Evolutionary conservation across 352 stramenopile genomes (phyloP), one percentile per base, ranked within the genome.

Genomic region (Globisporangium emineosum): DNA sequence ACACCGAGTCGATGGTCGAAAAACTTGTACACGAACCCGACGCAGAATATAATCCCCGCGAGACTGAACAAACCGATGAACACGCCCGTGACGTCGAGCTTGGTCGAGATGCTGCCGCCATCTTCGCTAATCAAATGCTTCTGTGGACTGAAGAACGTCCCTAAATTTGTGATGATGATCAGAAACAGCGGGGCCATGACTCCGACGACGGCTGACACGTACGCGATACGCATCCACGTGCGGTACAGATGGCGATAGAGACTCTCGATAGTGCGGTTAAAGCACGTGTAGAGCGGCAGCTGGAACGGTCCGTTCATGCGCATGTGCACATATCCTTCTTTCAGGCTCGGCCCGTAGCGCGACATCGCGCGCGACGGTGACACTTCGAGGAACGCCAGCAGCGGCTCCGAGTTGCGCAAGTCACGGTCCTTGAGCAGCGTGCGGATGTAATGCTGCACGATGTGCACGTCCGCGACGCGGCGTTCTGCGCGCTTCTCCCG

Each of bases 261-360:
- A 6, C 76, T 72, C 65, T 95, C 87, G 61, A 95, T 90, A 17
- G 81, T 91, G 52, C 78, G 85, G 64, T 90, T 93, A 40, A 93
- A 90, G 66, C 86, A 95, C 49, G 81, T 86, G 68, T 95, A 92
- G 12, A 95, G 72, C 57, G 87, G 87, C 49, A 95, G 59, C 60
- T 95, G 87, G 64, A 94, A 92, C 50, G 87, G 77, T 60, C 87
- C 87, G 68, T 93, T 95, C 62, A 93, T 91, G 71, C 86, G 85
- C 87, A 95, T 93, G 73, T 95, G 87, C 53, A 93, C 87, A 65
- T 95, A 95, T 17, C 87, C 87, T 70, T 95, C 87, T 33, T 95
- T 95, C 21, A 93, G 62, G 30, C 84, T 93, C 25, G 83, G 83
- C 1, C 86, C 86, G 23, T 91, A 87, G 7, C 83, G 78, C 27